Conservation (phyloP, 805 yeast genomes). For the Saturnispora halmiae region DNA sequence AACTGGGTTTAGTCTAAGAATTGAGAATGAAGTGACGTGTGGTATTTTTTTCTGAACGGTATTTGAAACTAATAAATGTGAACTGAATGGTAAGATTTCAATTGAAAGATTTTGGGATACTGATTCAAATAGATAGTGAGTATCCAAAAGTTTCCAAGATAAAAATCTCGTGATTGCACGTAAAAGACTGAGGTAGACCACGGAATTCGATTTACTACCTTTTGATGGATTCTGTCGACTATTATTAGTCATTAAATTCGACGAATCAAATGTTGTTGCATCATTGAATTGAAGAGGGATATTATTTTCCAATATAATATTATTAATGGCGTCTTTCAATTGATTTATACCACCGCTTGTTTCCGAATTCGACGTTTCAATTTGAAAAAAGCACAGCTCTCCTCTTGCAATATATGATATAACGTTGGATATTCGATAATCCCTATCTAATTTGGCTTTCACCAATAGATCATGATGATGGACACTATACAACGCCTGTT, state of each 20-base stretch:
- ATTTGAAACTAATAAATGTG: slow-evolving; percentile 30
- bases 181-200: slow-evolving; percentile 37
- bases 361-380: slow-evolving; percentile 14
- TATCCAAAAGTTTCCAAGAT: slow-evolving; percentile 18
- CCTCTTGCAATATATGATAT: slow-evolving; percentile 25
- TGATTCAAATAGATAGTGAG: slow-evolving; percentile 17
- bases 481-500: slow-evolving; percentile 19
- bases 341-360: slow-evolving; percentile 23
- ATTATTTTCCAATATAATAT: slow-evolving; percentile 23
- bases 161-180: slow-evolving; percentile 41
- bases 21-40: slow-evolving; percentile 17
- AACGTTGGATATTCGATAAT: slow-evolving; percentile 24
- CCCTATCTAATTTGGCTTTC: slow-evolving; percentile 20
- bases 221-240: slow-evolving; percentile 6
- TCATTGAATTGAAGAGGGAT: slow-evolving; percentile 21
- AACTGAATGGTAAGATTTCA: slow-evolving; percentile 42
- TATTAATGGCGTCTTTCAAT: slow-evolving; percentile 27
- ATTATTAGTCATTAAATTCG: slow-evolving; percentile 18
- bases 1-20: slow-evolving; percentile 40
- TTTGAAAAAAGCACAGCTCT: slow-evolving; percentile 27
- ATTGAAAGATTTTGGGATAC: slow-evolving; percentile 23
- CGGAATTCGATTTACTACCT: slow-evolving; percentile 23
- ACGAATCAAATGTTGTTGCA: slow-evolving; percentile 23
- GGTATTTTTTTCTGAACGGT: slow-evolving; percentile 17
- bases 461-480: slow-evolving; percentile 24